A percentile compares a stretch with the other conserved stretches of the same genome.
Evolutionary conservation across 345 rosid species (phyloP).

Genomic region (Gynandropsis gynandra): DNA sequence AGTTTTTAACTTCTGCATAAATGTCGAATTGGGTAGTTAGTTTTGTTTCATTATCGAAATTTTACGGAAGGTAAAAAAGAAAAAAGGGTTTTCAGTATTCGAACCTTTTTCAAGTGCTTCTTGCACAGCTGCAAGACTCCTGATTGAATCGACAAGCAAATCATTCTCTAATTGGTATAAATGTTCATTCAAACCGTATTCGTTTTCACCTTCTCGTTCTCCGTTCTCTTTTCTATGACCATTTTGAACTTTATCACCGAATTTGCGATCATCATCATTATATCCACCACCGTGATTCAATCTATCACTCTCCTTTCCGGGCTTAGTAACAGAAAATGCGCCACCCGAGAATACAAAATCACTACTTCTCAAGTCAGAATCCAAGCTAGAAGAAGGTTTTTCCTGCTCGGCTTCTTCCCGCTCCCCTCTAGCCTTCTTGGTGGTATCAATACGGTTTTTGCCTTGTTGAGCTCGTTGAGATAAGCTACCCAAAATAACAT

Average conservation of each 20-base stretch:
- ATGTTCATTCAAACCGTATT: constrained; percentile 29
- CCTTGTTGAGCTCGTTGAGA: constrained; percentile 42
- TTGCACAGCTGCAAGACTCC: constrained; percentile 49
- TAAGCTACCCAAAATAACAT: constrained; percentile 33
- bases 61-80: neutral
- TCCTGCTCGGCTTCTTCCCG: constrained; percentile 57
- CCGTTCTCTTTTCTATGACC: constrained; percentile 36
- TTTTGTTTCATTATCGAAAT: neutral
- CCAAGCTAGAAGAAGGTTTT: constrained; percentile 77
- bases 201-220: constrained; percentile 29
- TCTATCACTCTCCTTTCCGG: constrained; percentile 41
- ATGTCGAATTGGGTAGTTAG: constrained; percentile 12
- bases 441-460: constrained; percentile 41
- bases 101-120: constrained; percentile 67
- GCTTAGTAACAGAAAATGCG: constrained; percentile 36
- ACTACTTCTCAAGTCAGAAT: constrained; percentile 82
- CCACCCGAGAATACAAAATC: constrained; percentile 65
- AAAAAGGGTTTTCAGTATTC: neutral
- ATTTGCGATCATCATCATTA: constrained; percentile 38
- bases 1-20: constrained; percentile 51
- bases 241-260: constrained; percentile 36
- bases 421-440: constrained; percentile 75
- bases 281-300: constrained; percentile 45
- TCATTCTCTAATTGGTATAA: constrained; percentile 36
- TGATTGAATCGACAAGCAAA: constrained; percentile 49